Conservation (phyloP, 306 rosid species). For the Sesbania bispinosa region DNA sequence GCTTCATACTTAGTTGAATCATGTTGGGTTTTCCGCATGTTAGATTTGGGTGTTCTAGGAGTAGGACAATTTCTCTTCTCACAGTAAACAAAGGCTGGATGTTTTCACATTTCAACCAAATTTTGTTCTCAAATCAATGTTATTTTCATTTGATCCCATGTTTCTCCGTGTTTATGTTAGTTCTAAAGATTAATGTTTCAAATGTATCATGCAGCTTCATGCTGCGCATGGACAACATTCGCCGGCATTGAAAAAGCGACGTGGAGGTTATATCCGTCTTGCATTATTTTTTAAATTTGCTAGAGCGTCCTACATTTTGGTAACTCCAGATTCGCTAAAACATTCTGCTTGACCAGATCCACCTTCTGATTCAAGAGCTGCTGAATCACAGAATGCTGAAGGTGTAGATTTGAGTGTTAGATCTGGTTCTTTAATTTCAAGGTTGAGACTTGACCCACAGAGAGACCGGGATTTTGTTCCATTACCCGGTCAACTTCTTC, state of each 20-base stretch:
- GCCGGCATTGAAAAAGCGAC: slow-evolving; percentile 57
- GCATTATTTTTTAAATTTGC: slow-evolving; percentile 16
- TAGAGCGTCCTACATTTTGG: slow-evolving; percentile 16
- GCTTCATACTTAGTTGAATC: not conserved
- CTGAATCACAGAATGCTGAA: slow-evolving; percentile 46
- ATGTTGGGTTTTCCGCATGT: not conserved
- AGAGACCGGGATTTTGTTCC: slow-evolving; percentile 75
- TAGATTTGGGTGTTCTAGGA: slow-evolving; percentile 5
- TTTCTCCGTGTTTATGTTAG: slow-evolving; percentile 17
- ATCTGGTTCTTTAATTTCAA: slow-evolving; percentile 65
- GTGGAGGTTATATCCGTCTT: slow-evolving; percentile 47
- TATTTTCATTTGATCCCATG: slow-evolving; percentile 19
- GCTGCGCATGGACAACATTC: slow-evolving; percentile 54
- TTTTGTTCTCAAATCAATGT: not conserved
- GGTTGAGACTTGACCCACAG: slow-evolving; percentile 63
- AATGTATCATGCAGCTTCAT: slow-evolving; percentile 70
- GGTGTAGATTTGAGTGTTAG: slow-evolving; percentile 37
- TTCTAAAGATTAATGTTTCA: slow-evolving; percentile 15
- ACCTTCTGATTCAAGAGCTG: slow-evolving; percentile 43
- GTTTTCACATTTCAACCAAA: slow-evolving; percentile 16
- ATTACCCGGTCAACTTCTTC: slow-evolving; percentile 83
- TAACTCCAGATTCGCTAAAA: slow-evolving; percentile 20
- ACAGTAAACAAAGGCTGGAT: not conserved
- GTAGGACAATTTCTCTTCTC: not conserved
- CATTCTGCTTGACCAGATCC: slow-evolving; percentile 33